A percentile compares a stretch with the other conserved stretches of the same genome.
Conservation (phyloP, 1,139 yeast genomes). For the Pichia sp. region DNA sequence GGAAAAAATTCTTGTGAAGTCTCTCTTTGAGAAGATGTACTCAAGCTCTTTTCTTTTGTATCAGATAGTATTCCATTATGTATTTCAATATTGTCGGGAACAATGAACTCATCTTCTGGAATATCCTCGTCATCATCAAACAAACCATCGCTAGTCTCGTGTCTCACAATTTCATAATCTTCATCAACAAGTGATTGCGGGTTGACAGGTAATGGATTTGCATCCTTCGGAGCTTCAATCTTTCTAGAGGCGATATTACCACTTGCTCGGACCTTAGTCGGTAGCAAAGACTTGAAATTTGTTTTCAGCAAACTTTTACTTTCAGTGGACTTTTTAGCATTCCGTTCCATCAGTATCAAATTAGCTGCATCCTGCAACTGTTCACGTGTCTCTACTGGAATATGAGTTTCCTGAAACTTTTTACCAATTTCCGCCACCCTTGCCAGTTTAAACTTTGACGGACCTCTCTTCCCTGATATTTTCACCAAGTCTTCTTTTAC, state of each 20-base stretch:
- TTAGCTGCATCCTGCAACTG: conserved; percentile 5
- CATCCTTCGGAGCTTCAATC: conserved; percentile 20
- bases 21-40: background rate
- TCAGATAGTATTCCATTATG: conserved; percentile 13
- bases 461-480: conserved; percentile 15
- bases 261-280: background rate
- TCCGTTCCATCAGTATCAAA: background rate
- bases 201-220: conserved; percentile 19
- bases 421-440: conserved; percentile 19
- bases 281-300: conserved; percentile 16
- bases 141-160: conserved; percentile 19
- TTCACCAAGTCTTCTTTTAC: conserved; percentile 9
- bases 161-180: conserved; percentile 24
- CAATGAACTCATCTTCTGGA: conserved; percentile 9
- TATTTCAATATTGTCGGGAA: background rate
- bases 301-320: conserved; percentile 6
- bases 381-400: conserved; percentile 13
- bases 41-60: background rate
- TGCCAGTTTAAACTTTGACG: conserved; percentile 16
- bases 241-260: background rate
- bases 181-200: conserved; percentile 17
- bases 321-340: background rate
- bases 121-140: conserved; percentile 22
- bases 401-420: conserved; percentile 16
- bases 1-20: conserved; percentile 12